A percentile compares a stretch with the other conserved stretches of the same genome.
These are phyloP conservation scores for Clonostachys rosea DNA, from an alignment of 2,329 filamentous ascomycete species.

Conservation along the genomic window DNA sequence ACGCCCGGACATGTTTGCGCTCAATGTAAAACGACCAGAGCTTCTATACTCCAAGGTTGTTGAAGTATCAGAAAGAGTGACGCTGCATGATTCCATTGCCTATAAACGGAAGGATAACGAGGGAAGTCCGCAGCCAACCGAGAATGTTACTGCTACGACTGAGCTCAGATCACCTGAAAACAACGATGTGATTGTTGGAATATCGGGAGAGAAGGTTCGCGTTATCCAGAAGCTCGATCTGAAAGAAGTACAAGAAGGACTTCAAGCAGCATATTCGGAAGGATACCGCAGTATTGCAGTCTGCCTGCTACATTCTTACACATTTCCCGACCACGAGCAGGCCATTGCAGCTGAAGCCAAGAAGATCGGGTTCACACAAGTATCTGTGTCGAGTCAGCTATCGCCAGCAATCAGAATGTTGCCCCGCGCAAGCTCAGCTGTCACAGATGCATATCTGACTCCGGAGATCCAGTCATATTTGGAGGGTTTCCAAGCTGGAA, in stretches of 20 bases:
- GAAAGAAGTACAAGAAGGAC: conserved; percentile 42
- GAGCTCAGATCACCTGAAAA: no score
- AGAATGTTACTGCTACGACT: no score
- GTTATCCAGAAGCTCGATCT: conserved; percentile 15
- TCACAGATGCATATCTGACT: conserved; percentile 36
- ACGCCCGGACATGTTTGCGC: conserved; percentile 66
- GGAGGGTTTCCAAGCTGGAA: conserved; percentile 16
- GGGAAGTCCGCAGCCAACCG: no score
- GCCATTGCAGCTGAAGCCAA: conserved; percentile 24
- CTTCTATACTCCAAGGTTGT: conserved; percentile 64
- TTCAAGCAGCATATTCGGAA: conserved; percentile 54
- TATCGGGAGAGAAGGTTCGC: background rate
- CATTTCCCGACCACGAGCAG: conserved; percentile 57
- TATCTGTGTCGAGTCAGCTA: background rate
- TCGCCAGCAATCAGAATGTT: conserved; percentile 38
- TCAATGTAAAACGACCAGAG: conserved; percentile 62
- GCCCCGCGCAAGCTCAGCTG: conserved; percentile 32
- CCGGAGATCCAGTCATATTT: conserved; percentile 29
- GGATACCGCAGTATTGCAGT: conserved; percentile 65
- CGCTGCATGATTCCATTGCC: no score
- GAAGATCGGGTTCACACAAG: conserved; percentile 31
- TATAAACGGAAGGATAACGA: no score
- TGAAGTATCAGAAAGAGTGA: conserved; percentile 56
- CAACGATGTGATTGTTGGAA: background rate
- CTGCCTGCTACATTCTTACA: conserved; percentile 69